Percentiles rank a stretch among this genome's conserved stretches.
Conservation (phyloP, 2,329 filamentous ascomycete genomes). For the Nannizziopsis barbatae region DNA sequence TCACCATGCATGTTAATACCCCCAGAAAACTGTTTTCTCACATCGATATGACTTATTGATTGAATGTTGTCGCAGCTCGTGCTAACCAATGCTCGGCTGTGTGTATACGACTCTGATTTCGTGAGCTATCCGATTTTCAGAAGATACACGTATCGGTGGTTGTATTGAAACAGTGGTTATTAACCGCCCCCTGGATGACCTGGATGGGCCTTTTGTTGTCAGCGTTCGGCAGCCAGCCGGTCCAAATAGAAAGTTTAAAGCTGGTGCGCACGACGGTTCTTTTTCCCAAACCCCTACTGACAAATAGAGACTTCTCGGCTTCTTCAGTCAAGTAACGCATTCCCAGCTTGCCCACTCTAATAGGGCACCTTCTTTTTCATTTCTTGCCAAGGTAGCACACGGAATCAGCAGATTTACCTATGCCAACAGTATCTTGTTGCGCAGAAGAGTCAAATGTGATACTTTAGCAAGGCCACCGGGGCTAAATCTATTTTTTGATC, state of each 20-base stretch:
- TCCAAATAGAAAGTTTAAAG: neutral
- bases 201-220: too few species aligned
- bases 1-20: too few species aligned
- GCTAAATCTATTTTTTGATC: neutral
- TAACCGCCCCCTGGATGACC: too few species aligned
- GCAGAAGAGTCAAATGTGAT: neutral
- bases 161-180: too few species aligned
- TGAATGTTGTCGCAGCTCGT: too few species aligned
- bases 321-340: neutral
- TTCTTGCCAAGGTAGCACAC: slow-evolving; percentile 8
- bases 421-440: slow-evolving; percentile 1
- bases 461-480: neutral
- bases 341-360: neutral
- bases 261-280: neutral
- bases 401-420: slow-evolving; percentile 1
- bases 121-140: too few species aligned
- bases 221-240: neutral
- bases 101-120: too few species aligned
- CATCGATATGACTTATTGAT: too few species aligned
- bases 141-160: too few species aligned
- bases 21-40: too few species aligned
- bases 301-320: neutral
- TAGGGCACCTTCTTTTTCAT: neutral
- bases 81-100: too few species aligned
- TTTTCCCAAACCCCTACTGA: neutral